These are phyloP conservation scores for Maudiozyma serrabonitensis DNA, from an alignment of 805 yeast species.

Conservation along the genomic window DNA sequence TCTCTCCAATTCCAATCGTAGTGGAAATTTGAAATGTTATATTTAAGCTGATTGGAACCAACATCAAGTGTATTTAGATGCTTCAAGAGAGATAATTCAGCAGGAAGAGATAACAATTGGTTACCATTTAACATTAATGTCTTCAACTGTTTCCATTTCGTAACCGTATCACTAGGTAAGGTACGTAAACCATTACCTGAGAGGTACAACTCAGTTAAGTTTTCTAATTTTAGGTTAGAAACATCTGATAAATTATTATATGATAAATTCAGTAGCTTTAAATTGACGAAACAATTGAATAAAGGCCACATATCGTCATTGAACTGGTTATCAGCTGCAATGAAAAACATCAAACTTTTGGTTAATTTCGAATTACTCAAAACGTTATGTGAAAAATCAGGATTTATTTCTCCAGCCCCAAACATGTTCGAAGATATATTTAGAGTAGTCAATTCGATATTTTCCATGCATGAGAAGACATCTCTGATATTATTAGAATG, in stretches of 20 bases:
- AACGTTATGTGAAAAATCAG: slow-evolving; percentile 41
- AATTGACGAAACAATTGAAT: slow-evolving; percentile 46
- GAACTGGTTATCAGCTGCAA: slow-evolving; percentile 75
- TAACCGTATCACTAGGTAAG: slow-evolving; percentile 77
- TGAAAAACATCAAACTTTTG: slow-evolving; percentile 44
- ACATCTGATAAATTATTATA: slow-evolving; percentile 80
- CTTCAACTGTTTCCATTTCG: slow-evolving; percentile 47
- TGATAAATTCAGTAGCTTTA: slow-evolving; percentile 62
- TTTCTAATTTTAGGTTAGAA: slow-evolving; percentile 57
- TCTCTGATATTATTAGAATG: slow-evolving; percentile 75
- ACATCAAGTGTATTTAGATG: slow-evolving; percentile 71
- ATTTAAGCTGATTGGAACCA: slow-evolving; percentile 81
- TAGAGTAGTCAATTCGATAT: slow-evolving; percentile 46
- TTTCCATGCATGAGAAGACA: slow-evolving; percentile 61
- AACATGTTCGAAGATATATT: slow-evolving; percentile 70
- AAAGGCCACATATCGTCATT: slow-evolving; percentile 67
- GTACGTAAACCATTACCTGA: slow-evolving; percentile 77
- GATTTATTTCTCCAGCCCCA: slow-evolving; percentile 20
- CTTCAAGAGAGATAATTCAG: slow-evolving; percentile 66
- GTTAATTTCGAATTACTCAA: slow-evolving; percentile 29
- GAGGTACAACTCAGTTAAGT: slow-evolving; percentile 55
- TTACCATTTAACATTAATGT: slow-evolving; percentile 71
- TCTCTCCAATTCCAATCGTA: slow-evolving; percentile 98
- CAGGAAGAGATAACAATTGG: slow-evolving; percentile 75
- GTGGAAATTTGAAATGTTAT: slow-evolving; percentile 88